Evolutionary conservation across 2,329 filamentous ascomycete species (phyloP).

Genomic region (Apiospora malaysiana): DNA sequence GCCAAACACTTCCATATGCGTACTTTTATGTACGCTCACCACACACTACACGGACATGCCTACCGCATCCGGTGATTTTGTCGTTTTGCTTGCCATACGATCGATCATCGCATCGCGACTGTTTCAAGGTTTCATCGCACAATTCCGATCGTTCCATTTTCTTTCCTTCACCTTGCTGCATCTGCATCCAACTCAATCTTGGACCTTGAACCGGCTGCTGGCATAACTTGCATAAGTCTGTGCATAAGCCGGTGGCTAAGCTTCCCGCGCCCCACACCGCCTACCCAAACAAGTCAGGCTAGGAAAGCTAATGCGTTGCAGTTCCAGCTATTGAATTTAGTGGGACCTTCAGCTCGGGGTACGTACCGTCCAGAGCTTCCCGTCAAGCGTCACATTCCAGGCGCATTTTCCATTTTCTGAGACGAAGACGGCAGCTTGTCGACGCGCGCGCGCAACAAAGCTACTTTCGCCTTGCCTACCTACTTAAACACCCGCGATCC

Average conservation of each 20-base stretch:
- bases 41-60: slow-evolving; percentile 1
- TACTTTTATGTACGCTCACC: too few relatives aligned
- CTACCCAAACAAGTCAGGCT: background rate
- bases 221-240: background rate
- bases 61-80: background rate
- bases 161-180: background rate
- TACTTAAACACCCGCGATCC: background rate
- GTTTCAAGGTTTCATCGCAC: slow-evolving; percentile 3
- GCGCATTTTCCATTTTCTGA: slow-evolving; percentile 19
- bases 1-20: slow-evolving; percentile 6
- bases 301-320: slow-evolving; percentile 13
- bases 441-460: slow-evolving; percentile 9
- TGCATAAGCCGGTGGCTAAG: background rate
- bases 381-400: slow-evolving; percentile 15
- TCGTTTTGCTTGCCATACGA: background rate
- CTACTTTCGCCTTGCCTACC: background rate
- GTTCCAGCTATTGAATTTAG: background rate
- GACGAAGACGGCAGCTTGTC: slow-evolving; percentile 18
- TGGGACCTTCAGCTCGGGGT: background rate
- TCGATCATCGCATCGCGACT: background rate
- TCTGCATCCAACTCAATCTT: background rate
- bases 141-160: background rate
- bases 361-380: background rate
- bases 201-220: background rate
- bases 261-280: background rate